Conservation (phyloP, 352 stramenopile species). For the Globisporangium abappressorium region DNA sequence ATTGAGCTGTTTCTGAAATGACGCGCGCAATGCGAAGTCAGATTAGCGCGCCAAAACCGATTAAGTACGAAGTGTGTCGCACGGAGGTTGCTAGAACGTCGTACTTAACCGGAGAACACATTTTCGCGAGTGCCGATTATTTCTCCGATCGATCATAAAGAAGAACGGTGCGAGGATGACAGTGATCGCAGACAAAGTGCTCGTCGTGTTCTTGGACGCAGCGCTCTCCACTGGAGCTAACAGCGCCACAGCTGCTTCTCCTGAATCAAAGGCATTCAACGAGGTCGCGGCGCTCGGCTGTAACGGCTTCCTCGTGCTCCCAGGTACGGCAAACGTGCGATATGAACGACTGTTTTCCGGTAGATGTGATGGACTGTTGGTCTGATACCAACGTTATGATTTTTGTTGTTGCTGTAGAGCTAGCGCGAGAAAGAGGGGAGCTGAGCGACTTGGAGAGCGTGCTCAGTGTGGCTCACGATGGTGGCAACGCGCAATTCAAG, state of each 20-base stretch:
- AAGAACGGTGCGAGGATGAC: conserved; percentile 23
- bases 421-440: conserved; percentile 9
- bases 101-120: too few relatives aligned
- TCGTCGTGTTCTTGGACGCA: conserved; percentile 48
- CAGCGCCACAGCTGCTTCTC: not conserved
- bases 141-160: not conserved
- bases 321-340: conserved; percentile 21
- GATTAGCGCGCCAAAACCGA: not conserved
- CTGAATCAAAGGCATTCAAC: conserved; percentile 24
- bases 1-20: not conserved
- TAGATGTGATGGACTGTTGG: not conserved
- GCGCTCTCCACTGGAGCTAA: not conserved
- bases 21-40: not conserved
- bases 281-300: conserved; percentile 47
- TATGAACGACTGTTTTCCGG: not conserved
- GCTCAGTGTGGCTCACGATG: conserved; percentile 29
- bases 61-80: not conserved
- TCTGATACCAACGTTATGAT: not conserved
- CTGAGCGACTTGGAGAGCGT: conserved; percentile 30
- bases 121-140: too few relatives aligned
- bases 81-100: not conserved
- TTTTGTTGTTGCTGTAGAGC: not conserved
- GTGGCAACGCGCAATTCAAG: conserved; percentile 22
- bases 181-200: conserved; percentile 46
- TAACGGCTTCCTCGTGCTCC: conserved; percentile 49